Evolutionary conservation across 1,284 basidiomycete species (phyloP).

Genomic region (Cryptococcus maquisensis): DNA sequence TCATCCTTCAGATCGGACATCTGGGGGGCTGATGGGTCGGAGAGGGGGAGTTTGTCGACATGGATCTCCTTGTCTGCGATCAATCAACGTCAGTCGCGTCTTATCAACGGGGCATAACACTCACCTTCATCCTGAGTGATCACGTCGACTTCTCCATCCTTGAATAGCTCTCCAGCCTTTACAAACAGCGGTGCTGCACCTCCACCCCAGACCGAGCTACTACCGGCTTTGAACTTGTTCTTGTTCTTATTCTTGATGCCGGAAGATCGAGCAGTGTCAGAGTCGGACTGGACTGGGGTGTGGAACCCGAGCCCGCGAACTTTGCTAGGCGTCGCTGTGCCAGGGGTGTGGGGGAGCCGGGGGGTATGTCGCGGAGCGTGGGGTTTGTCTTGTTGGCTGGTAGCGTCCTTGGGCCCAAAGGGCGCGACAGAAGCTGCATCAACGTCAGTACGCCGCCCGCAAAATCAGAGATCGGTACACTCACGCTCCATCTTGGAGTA

Average conservation of each 20-base stretch:
- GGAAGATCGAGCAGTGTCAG: neutral
- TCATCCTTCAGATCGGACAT: constrained; percentile 31
- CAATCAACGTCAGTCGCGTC: neutral
- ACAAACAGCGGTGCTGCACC: constrained; percentile 44
- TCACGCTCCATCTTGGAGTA: constrained; percentile 42
- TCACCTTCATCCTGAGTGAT: constrained; percentile 31
- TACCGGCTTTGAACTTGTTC: neutral
- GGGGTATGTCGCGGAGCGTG: neutral
- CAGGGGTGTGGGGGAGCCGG: constrained; percentile 6
- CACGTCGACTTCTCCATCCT: constrained; percentile 43
- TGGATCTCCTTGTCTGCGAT: constrained; percentile 13
- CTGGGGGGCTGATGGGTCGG: constrained; percentile 35
- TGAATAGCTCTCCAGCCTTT: constrained; percentile 48
- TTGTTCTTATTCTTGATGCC: neutral
- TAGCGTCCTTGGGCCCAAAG: constrained; percentile 9
- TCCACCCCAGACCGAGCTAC: constrained; percentile 33
- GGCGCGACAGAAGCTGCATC: neutral
- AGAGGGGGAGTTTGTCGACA: constrained; percentile 13
- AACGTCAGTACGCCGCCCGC: constrained; percentile 1
- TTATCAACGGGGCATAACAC: constrained; percentile 5
- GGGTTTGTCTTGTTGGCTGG: constrained; percentile 2
- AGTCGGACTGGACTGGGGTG: constrained; percentile 1
- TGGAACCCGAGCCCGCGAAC: constrained; percentile 34
- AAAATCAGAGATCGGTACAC: constrained; percentile 5
- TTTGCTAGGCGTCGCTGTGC: constrained; percentile 24